Conservation (phyloP, 108 stramenopile species). For the Bacterosira constricta region DNA sequence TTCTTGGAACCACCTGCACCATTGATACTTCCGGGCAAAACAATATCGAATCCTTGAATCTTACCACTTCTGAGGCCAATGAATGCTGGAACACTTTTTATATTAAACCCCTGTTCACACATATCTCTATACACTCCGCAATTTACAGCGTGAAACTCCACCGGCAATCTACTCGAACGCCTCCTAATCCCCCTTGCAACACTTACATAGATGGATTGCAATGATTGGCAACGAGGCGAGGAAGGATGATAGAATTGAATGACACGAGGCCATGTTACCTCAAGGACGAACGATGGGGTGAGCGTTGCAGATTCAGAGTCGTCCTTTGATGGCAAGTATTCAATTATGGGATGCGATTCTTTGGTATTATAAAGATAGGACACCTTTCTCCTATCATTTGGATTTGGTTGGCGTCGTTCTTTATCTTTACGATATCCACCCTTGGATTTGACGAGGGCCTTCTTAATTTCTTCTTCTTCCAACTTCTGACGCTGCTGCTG, state of each 20-base stretch:
- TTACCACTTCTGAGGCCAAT: slow-evolving; percentile 44
- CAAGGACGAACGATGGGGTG: slow-evolving; percentile 51
- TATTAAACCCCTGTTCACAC: slow-evolving; percentile 39
- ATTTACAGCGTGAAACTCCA: slow-evolving; percentile 51
- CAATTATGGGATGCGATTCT: slow-evolving; percentile 35
- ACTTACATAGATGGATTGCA: slow-evolving; percentile 32
- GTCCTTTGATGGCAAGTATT: slow-evolving; percentile 38
- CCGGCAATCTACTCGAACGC: slow-evolving; percentile 39
- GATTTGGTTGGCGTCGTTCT: background rate
- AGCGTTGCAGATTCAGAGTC: slow-evolving; percentile 27
- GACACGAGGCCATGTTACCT: slow-evolving; percentile 57
- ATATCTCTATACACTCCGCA: slow-evolving; percentile 47
- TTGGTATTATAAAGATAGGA: slow-evolving; percentile 37
- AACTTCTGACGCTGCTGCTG: slow-evolving; percentile 1
- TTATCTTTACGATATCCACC: background rate
- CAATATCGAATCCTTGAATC: slow-evolving; percentile 25
- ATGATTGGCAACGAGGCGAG: slow-evolving; percentile 27
- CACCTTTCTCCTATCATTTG: background rate
- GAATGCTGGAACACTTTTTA: slow-evolving; percentile 40
- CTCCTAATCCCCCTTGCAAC: slow-evolving; percentile 39
- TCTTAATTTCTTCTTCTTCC: background rate
- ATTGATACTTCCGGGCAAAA: slow-evolving; percentile 10
- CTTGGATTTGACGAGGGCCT: background rate
- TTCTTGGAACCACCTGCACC: slow-evolving; percentile 6
- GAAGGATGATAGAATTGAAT: slow-evolving; percentile 52